Conservation (phyloP, 495 filamentous ascomycete genomes). For the Sordaria brevicollis region DNA sequence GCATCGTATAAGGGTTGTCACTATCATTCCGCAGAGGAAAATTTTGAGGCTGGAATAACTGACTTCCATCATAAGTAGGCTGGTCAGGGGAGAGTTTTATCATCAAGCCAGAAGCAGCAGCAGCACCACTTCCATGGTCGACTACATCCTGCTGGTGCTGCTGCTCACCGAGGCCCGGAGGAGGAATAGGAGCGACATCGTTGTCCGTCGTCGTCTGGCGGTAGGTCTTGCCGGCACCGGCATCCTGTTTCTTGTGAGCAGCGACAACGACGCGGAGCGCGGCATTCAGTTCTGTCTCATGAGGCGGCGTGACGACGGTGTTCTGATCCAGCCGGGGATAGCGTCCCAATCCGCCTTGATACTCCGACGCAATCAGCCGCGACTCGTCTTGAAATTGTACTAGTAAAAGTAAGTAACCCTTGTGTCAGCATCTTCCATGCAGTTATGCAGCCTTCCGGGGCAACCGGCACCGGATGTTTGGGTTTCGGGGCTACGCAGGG, state of each 20-base stretch:
- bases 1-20: background rate
- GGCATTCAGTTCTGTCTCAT: conserved; percentile 11
- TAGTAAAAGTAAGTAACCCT: conserved; percentile 11
- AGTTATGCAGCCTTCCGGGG: background rate
- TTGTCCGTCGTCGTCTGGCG: background rate
- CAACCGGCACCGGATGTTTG: background rate
- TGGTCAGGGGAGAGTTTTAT: background rate
- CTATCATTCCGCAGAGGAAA: background rate
- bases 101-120: background rate
- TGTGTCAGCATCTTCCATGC: conserved; percentile 3
- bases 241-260: conserved; percentile 3
- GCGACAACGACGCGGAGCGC: background rate
- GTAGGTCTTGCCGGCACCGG: background rate
- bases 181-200: background rate
- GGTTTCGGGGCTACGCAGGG: background rate
- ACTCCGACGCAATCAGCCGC: conserved; percentile 82
- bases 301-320: conserved; percentile 11
- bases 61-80: background rate
- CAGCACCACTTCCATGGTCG: background rate
- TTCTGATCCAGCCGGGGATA: conserved; percentile 51
- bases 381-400: conserved; percentile 81
- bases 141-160: conserved; percentile 1
- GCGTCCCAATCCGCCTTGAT: conserved; percentile 66
- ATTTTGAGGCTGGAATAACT: background rate
- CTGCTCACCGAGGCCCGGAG: background rate